Evolutionary conservation across 2,329 filamentous ascomycete species (phyloP).

Genomic region (Albifimbria verrucaria): DNA sequence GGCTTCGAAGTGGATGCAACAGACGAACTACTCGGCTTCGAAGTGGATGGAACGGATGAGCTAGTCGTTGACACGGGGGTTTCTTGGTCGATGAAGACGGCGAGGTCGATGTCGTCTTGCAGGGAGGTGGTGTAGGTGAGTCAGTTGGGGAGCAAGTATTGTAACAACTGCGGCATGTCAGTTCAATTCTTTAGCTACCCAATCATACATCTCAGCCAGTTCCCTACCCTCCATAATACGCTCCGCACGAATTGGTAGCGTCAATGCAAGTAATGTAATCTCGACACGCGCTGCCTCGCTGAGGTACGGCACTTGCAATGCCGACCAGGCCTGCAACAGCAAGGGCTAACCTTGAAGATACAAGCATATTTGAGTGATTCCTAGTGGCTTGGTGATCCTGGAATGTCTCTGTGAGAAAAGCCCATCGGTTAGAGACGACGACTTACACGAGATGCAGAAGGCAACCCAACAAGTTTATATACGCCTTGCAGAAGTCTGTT

Average conservation of each 20-base stretch:
- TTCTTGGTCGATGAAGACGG: not conserved
- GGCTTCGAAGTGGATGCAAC: not conserved
- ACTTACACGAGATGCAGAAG: not conserved
- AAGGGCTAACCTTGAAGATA: constrained; percentile 7
- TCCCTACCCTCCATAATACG: constrained; percentile 23
- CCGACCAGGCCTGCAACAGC: constrained; percentile 6
- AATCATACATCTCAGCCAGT: not conserved
- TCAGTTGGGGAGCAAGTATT: constrained; percentile 21
- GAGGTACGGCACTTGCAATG: constrained; percentile 2
- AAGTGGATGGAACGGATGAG: not conserved
- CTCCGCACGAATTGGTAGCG: constrained; percentile 22
- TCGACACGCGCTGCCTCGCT: constrained; percentile 4
- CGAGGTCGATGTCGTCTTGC: constrained; percentile 4
- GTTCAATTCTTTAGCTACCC: not conserved
- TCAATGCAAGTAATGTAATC: constrained; percentile 20
- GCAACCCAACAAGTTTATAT: not conserved
- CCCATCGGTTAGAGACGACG: not conserved
- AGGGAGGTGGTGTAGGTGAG: constrained; percentile 16
- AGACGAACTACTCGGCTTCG: not conserved
- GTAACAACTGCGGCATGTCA: constrained; percentile 21
- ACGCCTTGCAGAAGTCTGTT: not conserved
- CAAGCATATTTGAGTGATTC: constrained; percentile 9
- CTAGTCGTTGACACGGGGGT: constrained; percentile 6
- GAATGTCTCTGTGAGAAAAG: not conserved
- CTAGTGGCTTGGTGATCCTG: not conserved